A percentile compares a stretch with the other conserved stretches of the same genome.
phyloP scores from a whole-genome alignment of 2,329 filamentous ascomycete species.

The Coleophoma crateriformis region DNA sequence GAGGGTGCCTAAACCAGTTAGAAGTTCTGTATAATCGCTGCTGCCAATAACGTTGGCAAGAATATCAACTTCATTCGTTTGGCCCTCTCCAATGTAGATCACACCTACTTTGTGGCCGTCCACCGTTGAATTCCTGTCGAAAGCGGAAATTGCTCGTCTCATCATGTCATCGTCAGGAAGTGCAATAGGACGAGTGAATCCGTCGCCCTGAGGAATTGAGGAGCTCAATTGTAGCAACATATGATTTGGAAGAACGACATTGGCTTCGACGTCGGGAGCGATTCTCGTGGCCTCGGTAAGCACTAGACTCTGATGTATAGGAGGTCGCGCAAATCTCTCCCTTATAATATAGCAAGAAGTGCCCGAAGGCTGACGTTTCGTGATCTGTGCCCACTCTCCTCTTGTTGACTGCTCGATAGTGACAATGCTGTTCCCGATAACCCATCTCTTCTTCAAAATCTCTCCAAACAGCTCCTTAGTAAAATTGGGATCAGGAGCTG shows the following conservation, averaged over 20 bases:
- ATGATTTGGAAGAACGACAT: conserved; percentile 66
- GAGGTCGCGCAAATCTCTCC: conserved; percentile 52
- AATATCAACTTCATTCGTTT: conserved; percentile 78
- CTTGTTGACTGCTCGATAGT: conserved; percentile 66
- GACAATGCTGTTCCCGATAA: conserved; percentile 69
- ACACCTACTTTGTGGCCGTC: conserved; percentile 96
- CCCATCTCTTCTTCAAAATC: conserved; percentile 62
- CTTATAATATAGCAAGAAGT: conserved; percentile 47
- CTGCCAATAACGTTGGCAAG: conserved; percentile 83
- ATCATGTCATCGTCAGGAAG: conserved; percentile 56
- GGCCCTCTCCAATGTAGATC: conserved; percentile 85
- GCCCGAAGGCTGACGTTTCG: conserved; percentile 66
- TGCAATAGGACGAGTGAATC: conserved; percentile 63
- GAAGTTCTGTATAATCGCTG: conserved; percentile 79
- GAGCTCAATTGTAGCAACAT: conserved; percentile 65
- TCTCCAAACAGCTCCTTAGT: conserved; percentile 59
- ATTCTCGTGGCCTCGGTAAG: conserved; percentile 44
- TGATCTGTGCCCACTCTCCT: conserved; percentile 65
- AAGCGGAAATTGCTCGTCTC: conserved; percentile 65
- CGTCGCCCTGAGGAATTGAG: conserved; percentile 51
- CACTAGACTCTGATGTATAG: conserved; percentile 48
- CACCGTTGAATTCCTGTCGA: conserved; percentile 84
- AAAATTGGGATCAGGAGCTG: conserved; percentile 60
- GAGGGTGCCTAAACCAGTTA: conserved; percentile 75
- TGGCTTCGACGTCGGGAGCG: conserved; percentile 44